Evolutionary conservation across 371 early-diverging fungal species (phyloP).

Genomic region (Entomophthora muscae): DNA sequence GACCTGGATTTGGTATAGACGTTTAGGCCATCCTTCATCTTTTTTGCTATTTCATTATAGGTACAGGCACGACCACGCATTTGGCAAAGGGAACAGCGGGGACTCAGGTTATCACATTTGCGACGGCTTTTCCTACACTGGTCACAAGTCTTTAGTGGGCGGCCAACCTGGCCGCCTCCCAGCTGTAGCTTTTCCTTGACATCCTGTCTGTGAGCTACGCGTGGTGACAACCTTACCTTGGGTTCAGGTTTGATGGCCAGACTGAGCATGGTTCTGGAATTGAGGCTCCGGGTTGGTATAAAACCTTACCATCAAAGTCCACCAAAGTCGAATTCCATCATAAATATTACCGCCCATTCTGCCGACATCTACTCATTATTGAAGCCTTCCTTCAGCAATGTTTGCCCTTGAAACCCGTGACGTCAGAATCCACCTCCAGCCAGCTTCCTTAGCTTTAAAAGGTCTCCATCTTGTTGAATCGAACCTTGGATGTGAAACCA

Average conservation of each 20-base stretch:
- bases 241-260: not conserved
- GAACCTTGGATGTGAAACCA: no score
- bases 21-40: not conserved
- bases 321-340: no score
- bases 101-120: not conserved
- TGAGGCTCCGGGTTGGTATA: not conserved
- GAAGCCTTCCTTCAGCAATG: no score
- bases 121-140: conserved; percentile 1
- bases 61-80: not conserved
- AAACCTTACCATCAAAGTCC: not conserved
- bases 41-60: not conserved
- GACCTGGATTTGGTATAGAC: not conserved
- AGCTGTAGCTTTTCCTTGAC: not conserved
- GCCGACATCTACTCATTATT: no score
- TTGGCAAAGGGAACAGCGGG: not conserved
- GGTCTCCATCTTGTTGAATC: no score
- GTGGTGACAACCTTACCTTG: not conserved
- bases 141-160: not conserved
- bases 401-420: no score
- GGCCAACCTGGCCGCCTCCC: not conserved
- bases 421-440: no score
- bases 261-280: not conserved
- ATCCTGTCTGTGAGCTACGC: not conserved
- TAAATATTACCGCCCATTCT: no score
- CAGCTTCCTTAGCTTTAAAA: no score